Conservation (phyloP, 768 basidiomycete species). For the Crepidotus variabilis region DNA sequence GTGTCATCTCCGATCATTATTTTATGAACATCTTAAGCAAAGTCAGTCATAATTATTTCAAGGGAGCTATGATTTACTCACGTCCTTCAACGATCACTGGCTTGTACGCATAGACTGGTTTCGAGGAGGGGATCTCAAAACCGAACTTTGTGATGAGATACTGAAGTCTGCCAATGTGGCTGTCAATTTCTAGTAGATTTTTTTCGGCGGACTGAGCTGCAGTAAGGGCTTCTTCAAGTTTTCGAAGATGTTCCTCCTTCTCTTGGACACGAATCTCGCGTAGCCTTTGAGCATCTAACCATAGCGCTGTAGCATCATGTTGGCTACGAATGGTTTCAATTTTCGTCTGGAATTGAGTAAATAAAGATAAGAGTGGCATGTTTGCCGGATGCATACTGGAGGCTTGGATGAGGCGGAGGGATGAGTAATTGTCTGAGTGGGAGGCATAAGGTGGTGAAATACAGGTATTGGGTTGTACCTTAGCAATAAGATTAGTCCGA, state of each 20-base stretch:
- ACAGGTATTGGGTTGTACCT: too few species aligned
- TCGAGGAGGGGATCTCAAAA: neutral
- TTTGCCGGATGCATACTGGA: too few species aligned
- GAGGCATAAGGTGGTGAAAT: too few species aligned
- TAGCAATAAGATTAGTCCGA: too few species aligned
- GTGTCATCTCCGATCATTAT: neutral
- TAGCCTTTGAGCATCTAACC: neutral
- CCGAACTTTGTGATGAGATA: neutral
- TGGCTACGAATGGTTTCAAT: neutral
- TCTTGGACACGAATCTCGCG: neutral
- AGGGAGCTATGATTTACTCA: neutral
- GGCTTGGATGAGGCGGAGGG: too few species aligned
- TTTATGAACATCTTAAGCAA: neutral
- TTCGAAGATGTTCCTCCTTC: neutral
- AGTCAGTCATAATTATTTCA: neutral
- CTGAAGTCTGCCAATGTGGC: neutral
- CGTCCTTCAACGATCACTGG: neutral
- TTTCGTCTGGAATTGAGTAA: neutral
- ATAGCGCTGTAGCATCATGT: neutral
- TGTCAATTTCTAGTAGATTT: neutral
- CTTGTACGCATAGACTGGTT: neutral
- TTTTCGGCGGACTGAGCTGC: neutral
- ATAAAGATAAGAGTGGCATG: too few species aligned
- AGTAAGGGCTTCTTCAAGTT: neutral
- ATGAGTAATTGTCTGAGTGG: too few species aligned